A percentile compares a stretch with the other conserved stretches of the same genome.
Conservation (phyloP, 352 stramenopile genomes). For the Halophytophthora polymorphica region DNA sequence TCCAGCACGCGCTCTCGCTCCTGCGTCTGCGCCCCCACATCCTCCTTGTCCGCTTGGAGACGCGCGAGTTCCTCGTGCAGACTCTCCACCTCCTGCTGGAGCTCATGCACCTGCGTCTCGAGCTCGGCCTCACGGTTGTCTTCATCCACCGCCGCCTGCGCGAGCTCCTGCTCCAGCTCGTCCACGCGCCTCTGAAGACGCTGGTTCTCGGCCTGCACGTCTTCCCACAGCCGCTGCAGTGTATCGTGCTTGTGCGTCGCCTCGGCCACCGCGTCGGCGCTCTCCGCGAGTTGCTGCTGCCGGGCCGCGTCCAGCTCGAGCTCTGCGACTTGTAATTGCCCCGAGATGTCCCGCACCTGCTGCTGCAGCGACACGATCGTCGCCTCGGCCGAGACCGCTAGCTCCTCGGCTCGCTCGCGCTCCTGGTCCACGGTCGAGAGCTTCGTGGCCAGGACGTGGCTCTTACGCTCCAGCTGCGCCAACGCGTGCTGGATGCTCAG, state of each 20-base stretch:
- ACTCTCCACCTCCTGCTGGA: conserved; percentile 45
- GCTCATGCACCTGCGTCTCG: conserved; percentile 45
- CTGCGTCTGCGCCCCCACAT: conserved; percentile 49
- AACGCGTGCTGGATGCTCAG: conserved; percentile 30
- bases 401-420: conserved; percentile 25
- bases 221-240: conserved; percentile 48
- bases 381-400: conserved; percentile 23
- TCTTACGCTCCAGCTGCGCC: conserved; percentile 28
- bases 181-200: conserved; percentile 59
- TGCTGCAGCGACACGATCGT: conserved; percentile 49
- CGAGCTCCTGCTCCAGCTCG: conserved; percentile 47
- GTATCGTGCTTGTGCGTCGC: conserved; percentile 55
- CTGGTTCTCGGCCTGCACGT: conserved; percentile 50
- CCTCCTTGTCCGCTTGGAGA: conserved; percentile 42
- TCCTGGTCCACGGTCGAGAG: conserved; percentile 26
- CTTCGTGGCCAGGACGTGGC: conserved; percentile 23
- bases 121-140: conserved; percentile 44
- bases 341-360: conserved; percentile 58
- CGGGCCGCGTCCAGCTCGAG: conserved; percentile 40
- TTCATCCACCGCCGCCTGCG: conserved; percentile 29
- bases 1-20: conserved; percentile 39
- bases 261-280: conserved; percentile 37
- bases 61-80: conserved; percentile 48
- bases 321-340: conserved; percentile 45
- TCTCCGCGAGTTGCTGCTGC: conserved; percentile 46